Conservation (phyloP, 2,329 filamentous ascomycete species). For the Penicillium sumatraense region DNA sequence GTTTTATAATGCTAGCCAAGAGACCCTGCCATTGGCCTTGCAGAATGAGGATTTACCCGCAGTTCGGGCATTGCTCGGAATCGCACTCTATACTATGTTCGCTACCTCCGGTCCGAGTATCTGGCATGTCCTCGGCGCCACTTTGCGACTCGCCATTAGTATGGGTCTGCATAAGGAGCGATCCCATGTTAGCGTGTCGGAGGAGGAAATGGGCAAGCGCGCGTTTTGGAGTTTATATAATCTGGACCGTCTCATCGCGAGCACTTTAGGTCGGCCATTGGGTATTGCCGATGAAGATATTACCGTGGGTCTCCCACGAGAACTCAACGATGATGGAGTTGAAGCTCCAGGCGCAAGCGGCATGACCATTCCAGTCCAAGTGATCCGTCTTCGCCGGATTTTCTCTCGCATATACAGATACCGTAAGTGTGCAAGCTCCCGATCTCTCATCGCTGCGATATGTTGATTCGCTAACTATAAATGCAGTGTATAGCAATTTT, state of each 20-base stretch:
- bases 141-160: constrained; percentile 43
- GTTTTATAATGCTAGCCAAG: constrained; percentile 41
- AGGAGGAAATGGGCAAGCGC: constrained; percentile 48
- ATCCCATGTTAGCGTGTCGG: constrained; percentile 31
- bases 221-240: constrained; percentile 51
- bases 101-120: constrained; percentile 44
- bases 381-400: constrained; percentile 41
- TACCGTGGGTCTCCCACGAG: constrained; percentile 41
- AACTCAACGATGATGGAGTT: constrained; percentile 45
- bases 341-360: constrained; percentile 40
- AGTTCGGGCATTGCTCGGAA: constrained; percentile 40
- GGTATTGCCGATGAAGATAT: constrained; percentile 50
- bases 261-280: constrained; percentile 45
- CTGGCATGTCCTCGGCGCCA: constrained; percentile 45
- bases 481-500: constrained; percentile 44
- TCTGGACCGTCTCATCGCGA: constrained; percentile 47
- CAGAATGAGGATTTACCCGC: constrained; percentile 46
- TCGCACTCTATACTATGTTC: constrained; percentile 45
- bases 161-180: constrained; percentile 42
- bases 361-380: constrained; percentile 46
- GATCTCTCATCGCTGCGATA: background rate
- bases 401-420: constrained; percentile 46
- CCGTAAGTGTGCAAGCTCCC: constrained; percentile 28
- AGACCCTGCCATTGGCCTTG: constrained; percentile 38
- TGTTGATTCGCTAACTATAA: too few relatives aligned